Percentiles rank a stretch among this genome's conserved stretches.
phyloP scores from a whole-genome alignment of 2,329 filamentous ascomycete genomes.

The Talaromyces sp. region DNA sequence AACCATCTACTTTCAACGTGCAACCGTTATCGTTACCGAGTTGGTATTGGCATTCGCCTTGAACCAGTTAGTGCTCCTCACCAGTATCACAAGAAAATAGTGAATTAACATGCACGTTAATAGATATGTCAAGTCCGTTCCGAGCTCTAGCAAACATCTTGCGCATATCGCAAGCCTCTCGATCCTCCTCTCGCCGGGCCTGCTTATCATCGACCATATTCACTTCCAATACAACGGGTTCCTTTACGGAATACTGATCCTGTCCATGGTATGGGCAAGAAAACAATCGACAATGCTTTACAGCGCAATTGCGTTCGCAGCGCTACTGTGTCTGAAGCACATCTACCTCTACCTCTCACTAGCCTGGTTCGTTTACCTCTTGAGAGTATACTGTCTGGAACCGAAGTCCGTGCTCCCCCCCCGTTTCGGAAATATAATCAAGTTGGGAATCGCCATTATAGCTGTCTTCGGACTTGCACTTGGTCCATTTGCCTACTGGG shows the following conservation, averaged over 20 bases:
- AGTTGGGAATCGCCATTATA: slow-evolving; percentile 71
- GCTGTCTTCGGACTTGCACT: slow-evolving; percentile 76
- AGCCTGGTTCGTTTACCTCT: slow-evolving; percentile 89
- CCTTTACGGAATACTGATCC: slow-evolving; percentile 84
- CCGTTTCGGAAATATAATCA: slow-evolving; percentile 73
- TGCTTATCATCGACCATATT: slow-evolving; percentile 96
- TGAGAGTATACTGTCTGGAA: slow-evolving; percentile 85
- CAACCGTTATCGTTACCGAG: slow-evolving; percentile 83
- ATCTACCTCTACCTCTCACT: slow-evolving; percentile 96
- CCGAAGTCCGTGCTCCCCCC: slow-evolving; percentile 72
- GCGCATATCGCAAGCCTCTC: slow-evolving; percentile 86
- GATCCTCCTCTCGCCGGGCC: slow-evolving; percentile 82
- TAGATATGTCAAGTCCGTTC: slow-evolving; percentile 72
- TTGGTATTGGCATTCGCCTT: slow-evolving; percentile 79
- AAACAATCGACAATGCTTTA: slow-evolving; percentile 69
- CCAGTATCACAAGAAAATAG: background rate
- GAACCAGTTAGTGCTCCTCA: slow-evolving; percentile 56
- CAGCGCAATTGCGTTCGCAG: slow-evolving; percentile 80
- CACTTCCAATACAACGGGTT: slow-evolving; percentile 99
- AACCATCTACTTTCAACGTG: slow-evolving; percentile 87
- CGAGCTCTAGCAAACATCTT: slow-evolving; percentile 63
- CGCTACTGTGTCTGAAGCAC: slow-evolving; percentile 89
- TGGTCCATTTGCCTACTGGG: slow-evolving; percentile 78
- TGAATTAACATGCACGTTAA: slow-evolving; percentile 21
- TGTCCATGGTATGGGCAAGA: slow-evolving; percentile 80